Percentiles rank a stretch among this genome's conserved stretches.
phyloP scores from a whole-genome alignment of 169 alveolate species.

The Eimeria sp. region DNA sequence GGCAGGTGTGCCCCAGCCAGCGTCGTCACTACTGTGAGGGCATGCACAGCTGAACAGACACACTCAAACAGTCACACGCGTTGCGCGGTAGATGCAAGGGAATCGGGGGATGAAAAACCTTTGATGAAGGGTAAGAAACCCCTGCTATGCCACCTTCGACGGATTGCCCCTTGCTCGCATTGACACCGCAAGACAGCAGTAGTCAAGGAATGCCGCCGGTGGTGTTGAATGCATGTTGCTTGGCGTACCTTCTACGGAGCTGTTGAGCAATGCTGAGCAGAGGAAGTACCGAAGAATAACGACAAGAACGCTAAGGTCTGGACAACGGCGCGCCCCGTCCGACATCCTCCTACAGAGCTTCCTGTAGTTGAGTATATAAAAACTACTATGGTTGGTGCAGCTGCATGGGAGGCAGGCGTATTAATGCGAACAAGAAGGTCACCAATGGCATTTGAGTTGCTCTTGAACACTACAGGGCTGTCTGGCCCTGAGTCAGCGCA shows the following conservation, averaged over 20 bases:
- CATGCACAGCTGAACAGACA: not conserved
- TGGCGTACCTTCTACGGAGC: not conserved
- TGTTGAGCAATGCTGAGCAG: not conserved
- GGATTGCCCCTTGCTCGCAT: not conserved
- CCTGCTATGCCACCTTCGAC: not conserved
- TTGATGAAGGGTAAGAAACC: not conserved
- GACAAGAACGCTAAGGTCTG: not conserved
- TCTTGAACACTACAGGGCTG: not conserved
- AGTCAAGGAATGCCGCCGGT: not conserved
- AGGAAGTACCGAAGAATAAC: not conserved
- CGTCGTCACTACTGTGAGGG: not conserved
- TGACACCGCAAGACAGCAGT: not conserved
- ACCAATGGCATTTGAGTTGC: conserved; percentile 49
- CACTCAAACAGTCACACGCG: conserved; percentile 15
- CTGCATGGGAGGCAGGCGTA: not conserved
- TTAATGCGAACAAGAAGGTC: not conserved
- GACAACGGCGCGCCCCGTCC: not conserved
- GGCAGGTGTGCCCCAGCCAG: not conserved
- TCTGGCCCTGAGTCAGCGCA: not conserved
- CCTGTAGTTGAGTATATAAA: not conserved
- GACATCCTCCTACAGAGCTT: not conserved
- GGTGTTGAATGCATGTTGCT: not conserved
- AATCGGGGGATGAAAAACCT: not conserved
- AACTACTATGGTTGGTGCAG: not conserved
- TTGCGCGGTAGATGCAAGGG: not conserved